Conservation (phyloP, 2,329 filamentous ascomycete genomes). For the Aspergillus pseudoviridinutans region DNA sequence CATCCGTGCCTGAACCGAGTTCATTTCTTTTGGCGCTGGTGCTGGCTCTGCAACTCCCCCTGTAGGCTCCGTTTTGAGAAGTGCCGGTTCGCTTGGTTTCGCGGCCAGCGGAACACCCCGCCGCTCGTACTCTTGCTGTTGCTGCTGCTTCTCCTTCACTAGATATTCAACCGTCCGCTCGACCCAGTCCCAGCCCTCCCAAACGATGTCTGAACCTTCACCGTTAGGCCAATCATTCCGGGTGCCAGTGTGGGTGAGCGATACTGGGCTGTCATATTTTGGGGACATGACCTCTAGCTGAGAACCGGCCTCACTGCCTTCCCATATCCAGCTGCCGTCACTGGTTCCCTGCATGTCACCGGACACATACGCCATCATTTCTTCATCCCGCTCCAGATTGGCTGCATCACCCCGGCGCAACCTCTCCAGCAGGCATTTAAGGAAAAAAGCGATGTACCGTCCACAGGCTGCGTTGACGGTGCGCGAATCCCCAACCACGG, state of each 20-base stretch:
- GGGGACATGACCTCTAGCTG: constrained; percentile 28
- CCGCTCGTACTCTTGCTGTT: constrained; percentile 14
- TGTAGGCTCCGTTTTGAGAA: constrained; percentile 21
- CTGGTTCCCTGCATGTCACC: constrained; percentile 79
- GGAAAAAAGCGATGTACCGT: constrained; percentile 76
- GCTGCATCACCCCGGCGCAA: constrained; percentile 41
- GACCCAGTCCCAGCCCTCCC: constrained; percentile 76
- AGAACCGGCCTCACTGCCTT: constrained; percentile 52
- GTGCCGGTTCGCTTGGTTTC: constrained; percentile 15
- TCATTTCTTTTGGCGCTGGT: constrained; percentile 22
- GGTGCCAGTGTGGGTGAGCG: constrained; percentile 9
- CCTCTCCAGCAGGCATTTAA: constrained; percentile 61
- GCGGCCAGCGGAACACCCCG: constrained; percentile 34
- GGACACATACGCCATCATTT: constrained; percentile 80
- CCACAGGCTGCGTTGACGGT: constrained; percentile 75
- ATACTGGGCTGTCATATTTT: constrained; percentile 12
- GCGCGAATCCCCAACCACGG: constrained; percentile 66
- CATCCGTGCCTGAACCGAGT: constrained; percentile 40
- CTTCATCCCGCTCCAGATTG: constrained; percentile 67
- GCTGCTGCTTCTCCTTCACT: constrained; percentile 43
- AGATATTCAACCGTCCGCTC: constrained; percentile 61
- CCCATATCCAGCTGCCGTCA: constrained; percentile 81
- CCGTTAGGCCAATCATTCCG: constrained; percentile 37
- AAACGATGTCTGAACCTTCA: constrained; percentile 59
- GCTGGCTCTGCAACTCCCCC: constrained; percentile 18